Conservation (phyloP, 345 rosid species). For the Gossypium anomalum region DNA sequence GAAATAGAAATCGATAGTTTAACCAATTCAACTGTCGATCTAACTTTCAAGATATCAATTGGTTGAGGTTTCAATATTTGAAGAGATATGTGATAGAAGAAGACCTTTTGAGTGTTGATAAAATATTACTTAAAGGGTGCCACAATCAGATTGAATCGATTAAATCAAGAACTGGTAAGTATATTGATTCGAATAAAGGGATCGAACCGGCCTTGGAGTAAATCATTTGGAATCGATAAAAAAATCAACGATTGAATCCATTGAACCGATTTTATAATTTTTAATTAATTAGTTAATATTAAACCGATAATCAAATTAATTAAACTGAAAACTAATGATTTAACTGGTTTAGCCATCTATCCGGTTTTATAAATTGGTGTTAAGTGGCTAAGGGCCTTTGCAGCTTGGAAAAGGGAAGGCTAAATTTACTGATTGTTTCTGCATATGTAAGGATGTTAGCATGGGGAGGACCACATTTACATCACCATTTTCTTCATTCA, state of each 20-base stretch:
- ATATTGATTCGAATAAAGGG: too few species aligned
- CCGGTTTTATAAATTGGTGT: not conserved
- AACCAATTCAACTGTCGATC: too few species aligned
- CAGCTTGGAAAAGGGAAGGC: not conserved
- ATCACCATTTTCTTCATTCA: slow-evolving; percentile 5
- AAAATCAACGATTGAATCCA: too few species aligned
- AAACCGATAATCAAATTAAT: too few species aligned
- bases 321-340: rapidly evolving
- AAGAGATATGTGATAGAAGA: slow-evolving; percentile 13
- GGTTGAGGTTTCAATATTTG: slow-evolving; percentile 25
- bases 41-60: not conserved
- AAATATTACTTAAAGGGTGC: too few species aligned
- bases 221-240: too few species aligned
- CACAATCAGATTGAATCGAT: too few species aligned
- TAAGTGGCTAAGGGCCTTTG: not conserved
- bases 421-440: not conserved
- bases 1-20: too few species aligned
- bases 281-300: too few species aligned
- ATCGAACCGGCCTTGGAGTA: rapidly evolving
- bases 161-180: rapidly evolving
- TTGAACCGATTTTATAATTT: too few species aligned
- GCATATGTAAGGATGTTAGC: not conserved
- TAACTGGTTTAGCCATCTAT: too few species aligned
- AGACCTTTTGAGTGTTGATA: too few species aligned
- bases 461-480: not conserved